Evolutionary conservation across 306 rosid genomes (phyloP).

Genomic region (Lotus japonicus): DNA sequence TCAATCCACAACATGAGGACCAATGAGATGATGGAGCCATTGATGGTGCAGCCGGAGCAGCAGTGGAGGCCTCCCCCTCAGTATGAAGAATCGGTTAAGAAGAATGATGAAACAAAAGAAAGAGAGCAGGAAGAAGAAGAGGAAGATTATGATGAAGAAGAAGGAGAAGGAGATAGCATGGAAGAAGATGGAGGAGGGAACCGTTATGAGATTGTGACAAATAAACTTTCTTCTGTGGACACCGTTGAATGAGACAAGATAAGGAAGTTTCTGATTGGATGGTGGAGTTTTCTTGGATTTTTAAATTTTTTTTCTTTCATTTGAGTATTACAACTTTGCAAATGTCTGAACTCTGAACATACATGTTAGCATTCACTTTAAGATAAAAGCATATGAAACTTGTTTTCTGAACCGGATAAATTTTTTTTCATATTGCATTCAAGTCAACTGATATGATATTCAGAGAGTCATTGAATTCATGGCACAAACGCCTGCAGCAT

Average conservation of each 20-base stretch:
- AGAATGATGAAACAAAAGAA: neutral
- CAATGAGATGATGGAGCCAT: slow-evolving; percentile 46
- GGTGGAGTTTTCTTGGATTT: neutral
- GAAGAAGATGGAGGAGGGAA: slow-evolving; percentile 26
- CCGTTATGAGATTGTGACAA: slow-evolving; percentile 41
- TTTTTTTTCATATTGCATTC: too few relatives aligned
- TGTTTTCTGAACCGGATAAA: too few relatives aligned
- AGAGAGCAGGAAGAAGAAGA: slow-evolving; percentile 23
- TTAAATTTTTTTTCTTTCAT: neutral
- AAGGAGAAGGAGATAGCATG: slow-evolving; percentile 46
- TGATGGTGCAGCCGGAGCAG: slow-evolving; percentile 80
- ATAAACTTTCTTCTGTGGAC: slow-evolving; percentile 49
- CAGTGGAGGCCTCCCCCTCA: slow-evolving; percentile 71
- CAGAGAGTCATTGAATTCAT: too few relatives aligned
- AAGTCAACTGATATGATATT: too few relatives aligned
- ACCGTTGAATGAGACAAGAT: slow-evolving; percentile 53
- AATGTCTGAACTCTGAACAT: too few relatives aligned
- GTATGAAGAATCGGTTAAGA: neutral
- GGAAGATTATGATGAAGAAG: slow-evolving; percentile 38
- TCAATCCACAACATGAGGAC: slow-evolving; percentile 13
- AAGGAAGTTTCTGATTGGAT: slow-evolving; percentile 30
- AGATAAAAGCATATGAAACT: too few relatives aligned
- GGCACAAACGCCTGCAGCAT: neutral
- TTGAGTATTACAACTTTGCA: slow-evolving; percentile 23
- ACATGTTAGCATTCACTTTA: too few relatives aligned